Conservation (phyloP, 345 rosid species). For the Toxicodendron radicans region DNA sequence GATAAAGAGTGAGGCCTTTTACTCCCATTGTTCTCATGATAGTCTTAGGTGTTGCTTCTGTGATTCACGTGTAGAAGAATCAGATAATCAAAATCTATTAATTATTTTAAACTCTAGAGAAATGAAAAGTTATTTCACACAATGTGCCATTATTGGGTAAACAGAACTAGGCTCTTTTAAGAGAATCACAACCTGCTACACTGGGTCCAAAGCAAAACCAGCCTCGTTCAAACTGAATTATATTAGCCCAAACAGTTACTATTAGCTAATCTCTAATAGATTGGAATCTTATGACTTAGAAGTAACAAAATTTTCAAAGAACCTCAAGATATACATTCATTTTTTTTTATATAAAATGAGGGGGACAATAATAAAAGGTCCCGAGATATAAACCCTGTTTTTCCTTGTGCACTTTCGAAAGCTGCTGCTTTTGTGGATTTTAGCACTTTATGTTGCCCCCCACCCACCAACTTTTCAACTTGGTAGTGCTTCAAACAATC, state of each 20-base stretch:
- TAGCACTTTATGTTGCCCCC: neutral
- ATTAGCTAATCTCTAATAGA: neutral
- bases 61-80: slow-evolving; percentile 19
- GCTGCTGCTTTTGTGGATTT: neutral
- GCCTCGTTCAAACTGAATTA: neutral
- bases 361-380: neutral
- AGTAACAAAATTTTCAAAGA: neutral
- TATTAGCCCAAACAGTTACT: neutral
- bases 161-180: neutral
- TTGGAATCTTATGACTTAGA: neutral
- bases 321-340: neutral
- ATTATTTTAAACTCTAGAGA: slow-evolving; percentile 2
- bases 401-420: neutral
- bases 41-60: slow-evolving; percentile 95
- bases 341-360: neutral
- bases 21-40: slow-evolving; percentile 93
- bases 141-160: neutral
- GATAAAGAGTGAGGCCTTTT: slow-evolving; percentile 92
- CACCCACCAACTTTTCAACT: neutral
- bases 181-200: neutral
- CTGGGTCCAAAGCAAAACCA: slow-evolving; percentile 6
- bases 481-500: neutral
- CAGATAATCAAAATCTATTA: neutral
- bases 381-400: neutral
- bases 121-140: neutral